Percentiles rank a stretch among this genome's conserved stretches.
These are phyloP conservation scores for Tulasnella sp. DNA, from an alignment of 768 basidiomycete species.

Conservation along the genomic window DNA sequence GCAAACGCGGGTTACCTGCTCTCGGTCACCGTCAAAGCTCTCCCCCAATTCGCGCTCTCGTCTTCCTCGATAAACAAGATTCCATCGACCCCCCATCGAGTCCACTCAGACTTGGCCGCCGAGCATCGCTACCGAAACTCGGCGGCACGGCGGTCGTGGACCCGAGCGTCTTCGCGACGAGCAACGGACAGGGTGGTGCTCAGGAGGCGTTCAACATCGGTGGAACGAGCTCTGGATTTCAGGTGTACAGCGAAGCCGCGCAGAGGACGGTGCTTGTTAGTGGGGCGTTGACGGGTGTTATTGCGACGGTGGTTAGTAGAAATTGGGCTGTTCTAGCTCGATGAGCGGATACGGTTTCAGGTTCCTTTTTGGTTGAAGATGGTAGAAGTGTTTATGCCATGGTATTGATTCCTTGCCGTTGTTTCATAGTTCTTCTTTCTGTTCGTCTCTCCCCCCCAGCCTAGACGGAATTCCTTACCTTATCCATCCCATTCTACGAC, in stretches of 20 bases:
- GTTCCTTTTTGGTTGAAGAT: background rate
- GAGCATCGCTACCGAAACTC: conserved; percentile 36
- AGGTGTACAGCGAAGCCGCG: background rate
- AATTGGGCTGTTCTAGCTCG: background rate
- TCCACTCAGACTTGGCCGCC: no score
- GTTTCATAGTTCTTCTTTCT: background rate
- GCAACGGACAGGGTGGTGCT: no score
- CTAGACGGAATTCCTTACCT: background rate
- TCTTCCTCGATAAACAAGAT: conserved; percentile 11
- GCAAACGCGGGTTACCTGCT: conserved; percentile 3
- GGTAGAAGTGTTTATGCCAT: background rate
- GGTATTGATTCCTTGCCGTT: background rate
- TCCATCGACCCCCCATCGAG: no score
- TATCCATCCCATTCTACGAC: background rate
- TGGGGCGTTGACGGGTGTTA: background rate
- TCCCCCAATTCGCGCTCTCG: conserved; percentile 21
- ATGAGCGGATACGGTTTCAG: background rate
- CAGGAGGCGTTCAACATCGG: no score
- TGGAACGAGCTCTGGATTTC: background rate
- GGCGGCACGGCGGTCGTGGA: no score
- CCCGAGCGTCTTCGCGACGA: no score
- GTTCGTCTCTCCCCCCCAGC: background rate
- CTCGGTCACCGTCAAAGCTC: conserved; percentile 22
- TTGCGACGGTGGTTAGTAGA: background rate
- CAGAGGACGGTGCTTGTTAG: background rate